Conservation (phyloP, 768 basidiomycete genomes). For the Sutorius australiensis region DNA sequence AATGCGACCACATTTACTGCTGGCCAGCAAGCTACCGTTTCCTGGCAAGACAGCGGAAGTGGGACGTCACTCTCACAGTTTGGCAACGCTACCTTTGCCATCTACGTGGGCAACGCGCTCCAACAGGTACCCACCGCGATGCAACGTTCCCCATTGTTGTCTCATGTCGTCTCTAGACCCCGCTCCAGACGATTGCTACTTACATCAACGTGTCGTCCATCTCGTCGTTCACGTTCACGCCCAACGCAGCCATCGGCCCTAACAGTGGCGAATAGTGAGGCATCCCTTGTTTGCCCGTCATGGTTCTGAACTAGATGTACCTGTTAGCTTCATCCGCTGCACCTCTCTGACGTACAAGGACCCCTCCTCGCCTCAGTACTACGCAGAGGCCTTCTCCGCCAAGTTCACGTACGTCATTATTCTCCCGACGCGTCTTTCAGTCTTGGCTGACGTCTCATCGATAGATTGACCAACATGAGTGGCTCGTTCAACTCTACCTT, state of each 20-base stretch:
- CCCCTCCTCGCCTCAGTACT: slow-evolving; percentile 47
- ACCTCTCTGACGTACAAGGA: slow-evolving; percentile 57
- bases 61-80: slow-evolving; percentile 49
- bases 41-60: slow-evolving; percentile 55
- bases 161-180: slow-evolving; percentile 39
- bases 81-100: slow-evolving; percentile 48
- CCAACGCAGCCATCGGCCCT: slow-evolving; percentile 51
- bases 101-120: slow-evolving; percentile 60
- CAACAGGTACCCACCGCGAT: slow-evolving; percentile 47
- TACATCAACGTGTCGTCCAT: slow-evolving; percentile 51
- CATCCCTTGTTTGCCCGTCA: neutral
- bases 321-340: slow-evolving; percentile 70
- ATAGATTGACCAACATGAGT: slow-evolving; percentile 66
- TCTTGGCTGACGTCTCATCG: neutral
- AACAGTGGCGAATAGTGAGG: slow-evolving; percentile 53
- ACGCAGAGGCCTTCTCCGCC: slow-evolving; percentile 71
- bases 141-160: neutral
- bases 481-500: slow-evolving; percentile 60
- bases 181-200: slow-evolving; percentile 47
- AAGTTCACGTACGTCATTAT: slow-evolving; percentile 59
- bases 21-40: slow-evolving; percentile 47
- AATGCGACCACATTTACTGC: slow-evolving; percentile 43
- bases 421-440: neutral
- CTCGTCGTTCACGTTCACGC: slow-evolving; percentile 47
- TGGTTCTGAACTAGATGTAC: neutral